phyloP scores from a whole-genome alignment of 2,329 filamentous ascomycete species.

The Pestalotiopsis sp. region DNA sequence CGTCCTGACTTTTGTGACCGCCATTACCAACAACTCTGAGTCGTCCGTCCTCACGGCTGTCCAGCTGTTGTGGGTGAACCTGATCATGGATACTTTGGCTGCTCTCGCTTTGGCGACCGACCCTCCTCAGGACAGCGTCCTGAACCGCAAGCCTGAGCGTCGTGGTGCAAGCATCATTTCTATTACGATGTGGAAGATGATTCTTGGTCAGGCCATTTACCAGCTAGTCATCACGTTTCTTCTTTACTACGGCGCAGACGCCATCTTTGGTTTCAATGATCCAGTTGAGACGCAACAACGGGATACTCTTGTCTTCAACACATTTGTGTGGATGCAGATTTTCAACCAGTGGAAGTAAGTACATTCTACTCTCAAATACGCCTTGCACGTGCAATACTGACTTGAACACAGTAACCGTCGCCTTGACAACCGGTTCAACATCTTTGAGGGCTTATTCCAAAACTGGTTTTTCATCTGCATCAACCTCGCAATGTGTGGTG shows the following conservation, averaged over 20 bases:
- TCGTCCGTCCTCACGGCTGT: slow-evolving; percentile 82
- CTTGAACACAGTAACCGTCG: slow-evolving; percentile 70
- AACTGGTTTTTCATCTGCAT: slow-evolving; percentile 92
- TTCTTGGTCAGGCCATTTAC: slow-evolving; percentile 87
- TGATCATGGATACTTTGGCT: slow-evolving; percentile 97
- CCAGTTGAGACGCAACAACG: slow-evolving; percentile 50
- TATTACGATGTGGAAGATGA: slow-evolving; percentile 99
- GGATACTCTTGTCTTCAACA: slow-evolving; percentile 90
- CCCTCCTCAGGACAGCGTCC: slow-evolving; percentile 79
- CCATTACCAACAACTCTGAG: slow-evolving; percentile 71
- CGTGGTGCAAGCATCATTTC: slow-evolving; percentile 71
- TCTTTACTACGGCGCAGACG: slow-evolving; percentile 74
- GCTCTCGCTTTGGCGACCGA: slow-evolving; percentile 88
- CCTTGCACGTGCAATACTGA: slow-evolving; percentile 22
- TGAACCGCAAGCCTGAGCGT: slow-evolving; percentile 72
- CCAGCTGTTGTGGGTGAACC: slow-evolving; percentile 92
- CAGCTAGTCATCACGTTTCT: slow-evolving; percentile 81
- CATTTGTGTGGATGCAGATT: slow-evolving; percentile 99
- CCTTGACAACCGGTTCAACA: slow-evolving; percentile 92
- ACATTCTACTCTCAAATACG: not conserved
- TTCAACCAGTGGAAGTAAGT: slow-evolving; percentile 95
- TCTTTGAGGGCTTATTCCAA: slow-evolving; percentile 82
- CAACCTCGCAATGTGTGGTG: slow-evolving; percentile 83
- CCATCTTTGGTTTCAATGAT: slow-evolving; percentile 56
- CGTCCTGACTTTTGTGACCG: slow-evolving; percentile 82